Conservation (phyloP, 2,329 filamentous ascomycete genomes). For the Pseudogymnoascus sp. region DNA sequence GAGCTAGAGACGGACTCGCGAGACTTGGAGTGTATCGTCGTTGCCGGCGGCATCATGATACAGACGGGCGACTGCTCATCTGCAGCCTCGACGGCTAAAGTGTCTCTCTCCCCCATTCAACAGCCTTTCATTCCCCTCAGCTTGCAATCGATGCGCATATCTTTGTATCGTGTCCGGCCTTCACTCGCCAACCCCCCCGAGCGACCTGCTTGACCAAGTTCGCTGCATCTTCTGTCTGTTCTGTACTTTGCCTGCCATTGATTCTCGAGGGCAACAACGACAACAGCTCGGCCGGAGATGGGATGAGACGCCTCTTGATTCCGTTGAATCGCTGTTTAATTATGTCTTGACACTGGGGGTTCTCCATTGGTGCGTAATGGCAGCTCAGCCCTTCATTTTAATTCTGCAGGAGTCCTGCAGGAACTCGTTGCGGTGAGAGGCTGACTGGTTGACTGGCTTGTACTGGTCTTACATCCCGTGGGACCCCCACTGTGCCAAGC, state of each 20-base stretch:
- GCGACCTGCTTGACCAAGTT: neutral
- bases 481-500: slow-evolving; percentile 2
- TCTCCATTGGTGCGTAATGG: neutral
- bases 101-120: neutral
- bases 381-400: slow-evolving; percentile 1
- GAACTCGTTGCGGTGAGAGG: slow-evolving; percentile 3
- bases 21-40: neutral
- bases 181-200: neutral
- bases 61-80: neutral
- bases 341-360: neutral
- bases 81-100: neutral
- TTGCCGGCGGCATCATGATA: neutral
- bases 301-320: neutral
- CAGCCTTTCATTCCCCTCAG: neutral
- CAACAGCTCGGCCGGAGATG: neutral
- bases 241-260: neutral
- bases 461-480: neutral
- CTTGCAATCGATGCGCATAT: neutral
- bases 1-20: neutral
- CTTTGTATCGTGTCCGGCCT: neutral
- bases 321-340: slow-evolving; percentile 4
- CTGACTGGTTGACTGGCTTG: no score
- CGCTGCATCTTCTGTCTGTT: neutral
- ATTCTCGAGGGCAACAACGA: neutral
- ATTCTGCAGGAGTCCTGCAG: slow-evolving; percentile 1